Evolutionary conservation across 495 filamentous ascomycete genomes (phyloP).

Genomic region (Pyrenula massariospora): DNA sequence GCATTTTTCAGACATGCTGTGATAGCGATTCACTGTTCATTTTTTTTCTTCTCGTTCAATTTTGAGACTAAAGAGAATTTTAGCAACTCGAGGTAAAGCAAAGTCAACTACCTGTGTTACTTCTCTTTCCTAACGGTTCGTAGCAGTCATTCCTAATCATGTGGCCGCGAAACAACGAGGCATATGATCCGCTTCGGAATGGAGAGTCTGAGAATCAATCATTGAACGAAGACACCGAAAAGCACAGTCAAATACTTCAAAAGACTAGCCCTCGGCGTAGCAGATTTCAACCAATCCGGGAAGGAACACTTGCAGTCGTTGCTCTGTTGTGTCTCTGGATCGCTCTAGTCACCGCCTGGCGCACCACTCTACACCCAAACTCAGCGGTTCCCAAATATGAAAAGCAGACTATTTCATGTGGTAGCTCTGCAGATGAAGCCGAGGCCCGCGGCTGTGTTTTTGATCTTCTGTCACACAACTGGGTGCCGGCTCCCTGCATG

Average conservation of each 20-base stretch:
- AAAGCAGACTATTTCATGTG: neutral
- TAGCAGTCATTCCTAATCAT: neutral
- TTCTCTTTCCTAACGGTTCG: neutral
- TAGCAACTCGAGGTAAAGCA: neutral
- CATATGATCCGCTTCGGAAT: neutral
- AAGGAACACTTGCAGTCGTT: neutral
- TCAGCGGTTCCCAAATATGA: neutral
- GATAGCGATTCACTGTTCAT: neutral
- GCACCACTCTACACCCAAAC: neutral
- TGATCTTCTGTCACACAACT: neutral
- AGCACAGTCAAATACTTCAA: neutral
- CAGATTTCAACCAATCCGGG: neutral
- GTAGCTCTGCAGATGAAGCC: neutral
- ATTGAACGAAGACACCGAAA: neutral
- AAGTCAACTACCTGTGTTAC: neutral
- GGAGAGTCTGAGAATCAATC: neutral
- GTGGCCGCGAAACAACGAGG: neutral
- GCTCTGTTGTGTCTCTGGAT: neutral
- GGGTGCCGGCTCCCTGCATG: neutral
- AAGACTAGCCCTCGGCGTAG: neutral
- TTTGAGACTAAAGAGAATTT: neutral
- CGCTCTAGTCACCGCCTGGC: neutral
- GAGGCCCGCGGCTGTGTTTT: neutral
- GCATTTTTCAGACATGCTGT: neutral
- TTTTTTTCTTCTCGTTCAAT: neutral